Evolutionary conservation across 1,284 basidiomycete genomes (phyloP).

Genomic region (Ceratobasidium sp.): DNA sequence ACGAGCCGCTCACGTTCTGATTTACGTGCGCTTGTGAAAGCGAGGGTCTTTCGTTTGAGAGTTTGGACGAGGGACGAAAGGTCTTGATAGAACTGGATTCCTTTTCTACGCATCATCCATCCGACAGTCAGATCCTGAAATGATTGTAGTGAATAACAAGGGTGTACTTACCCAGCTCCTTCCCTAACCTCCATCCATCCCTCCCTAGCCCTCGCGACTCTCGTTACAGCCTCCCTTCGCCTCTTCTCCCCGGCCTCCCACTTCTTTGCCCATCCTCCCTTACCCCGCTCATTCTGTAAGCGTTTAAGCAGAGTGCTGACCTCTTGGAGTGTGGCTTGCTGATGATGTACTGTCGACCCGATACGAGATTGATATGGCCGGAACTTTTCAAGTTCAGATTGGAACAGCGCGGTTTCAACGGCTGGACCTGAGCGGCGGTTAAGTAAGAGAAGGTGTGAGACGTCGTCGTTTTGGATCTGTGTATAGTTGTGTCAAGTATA

Average conservation of each 20-base stretch:
- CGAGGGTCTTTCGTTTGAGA: conserved; percentile 72
- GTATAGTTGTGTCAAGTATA: conserved; percentile 21
- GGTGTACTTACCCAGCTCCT: conserved; percentile 73
- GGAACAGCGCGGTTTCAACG: conserved; percentile 90
- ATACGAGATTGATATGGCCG: conserved; percentile 89
- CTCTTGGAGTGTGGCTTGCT: conserved; percentile 79
- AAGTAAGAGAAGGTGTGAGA: conserved; percentile 93
- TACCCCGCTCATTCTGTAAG: conserved; percentile 79
- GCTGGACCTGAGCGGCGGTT: conserved; percentile 85
- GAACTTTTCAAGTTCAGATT: conserved; percentile 96
- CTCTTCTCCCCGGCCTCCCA: conserved; percentile 85
- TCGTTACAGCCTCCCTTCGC: conserved; percentile 78
- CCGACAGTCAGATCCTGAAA: too few relatives aligned
- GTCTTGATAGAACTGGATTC: conserved; percentile 89
- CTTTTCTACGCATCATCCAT: conserved; percentile 74
- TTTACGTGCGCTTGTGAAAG: conserved; percentile 76
- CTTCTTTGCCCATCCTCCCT: conserved; percentile 77
- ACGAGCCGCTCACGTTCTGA: conserved; percentile 79
- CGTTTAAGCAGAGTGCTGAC: conserved; percentile 78
- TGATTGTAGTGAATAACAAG: too few relatives aligned
- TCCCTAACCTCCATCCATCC: conserved; percentile 89
- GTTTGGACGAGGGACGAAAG: conserved; percentile 76
- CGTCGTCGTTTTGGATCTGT: conserved; percentile 95
- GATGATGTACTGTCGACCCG: conserved; percentile 80
- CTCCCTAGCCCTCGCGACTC: conserved; percentile 83